These are phyloP conservation scores for Blastomyces emzantsi DNA, from an alignment of 2,329 filamentous ascomycete species.

Conservation along the genomic window DNA sequence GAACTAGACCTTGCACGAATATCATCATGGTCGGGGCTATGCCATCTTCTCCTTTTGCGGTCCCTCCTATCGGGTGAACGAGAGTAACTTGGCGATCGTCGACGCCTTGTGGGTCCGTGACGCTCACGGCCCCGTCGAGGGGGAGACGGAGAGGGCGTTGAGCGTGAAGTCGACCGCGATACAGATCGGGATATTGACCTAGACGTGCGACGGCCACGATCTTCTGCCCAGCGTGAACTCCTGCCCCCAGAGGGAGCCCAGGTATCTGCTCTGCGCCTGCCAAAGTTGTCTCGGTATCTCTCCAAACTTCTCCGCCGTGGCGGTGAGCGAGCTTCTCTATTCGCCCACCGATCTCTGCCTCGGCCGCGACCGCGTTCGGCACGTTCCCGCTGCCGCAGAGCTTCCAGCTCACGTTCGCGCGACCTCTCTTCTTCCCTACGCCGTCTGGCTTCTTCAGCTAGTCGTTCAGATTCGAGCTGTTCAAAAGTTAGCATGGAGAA, in stretches of 20 bases:
- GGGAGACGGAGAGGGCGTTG: constrained; percentile 26
- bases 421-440: constrained; percentile 62
- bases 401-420: constrained; percentile 61
- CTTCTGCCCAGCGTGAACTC: constrained; percentile 23
- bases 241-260: constrained; percentile 45
- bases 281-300: constrained; percentile 35
- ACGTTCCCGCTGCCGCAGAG: constrained; percentile 51
- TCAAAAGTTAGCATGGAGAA: constrained; percentile 9
- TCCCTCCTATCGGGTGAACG: constrained; percentile 33
- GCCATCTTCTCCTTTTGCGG: constrained; percentile 29
- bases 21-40: constrained; percentile 33
- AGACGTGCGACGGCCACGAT: constrained; percentile 32
- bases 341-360: constrained; percentile 38
- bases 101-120: constrained; percentile 25
- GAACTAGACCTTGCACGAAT: constrained; percentile 40
- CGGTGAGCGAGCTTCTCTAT: constrained; percentile 44
- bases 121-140: constrained; percentile 23
- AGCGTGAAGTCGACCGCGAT: constrained; percentile 25
- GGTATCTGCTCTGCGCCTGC: constrained; percentile 46
- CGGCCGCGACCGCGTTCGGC: constrained; percentile 32
- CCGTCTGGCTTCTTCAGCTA: constrained; percentile 63
- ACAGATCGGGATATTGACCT: constrained; percentile 26
- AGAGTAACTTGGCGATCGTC: constrained; percentile 30
- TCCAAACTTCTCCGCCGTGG: constrained; percentile 41
- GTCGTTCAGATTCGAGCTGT: constrained; percentile 73